Evolutionary conservation across 257 asterid species (phyloP).

Genomic region (Solanum chilense): DNA sequence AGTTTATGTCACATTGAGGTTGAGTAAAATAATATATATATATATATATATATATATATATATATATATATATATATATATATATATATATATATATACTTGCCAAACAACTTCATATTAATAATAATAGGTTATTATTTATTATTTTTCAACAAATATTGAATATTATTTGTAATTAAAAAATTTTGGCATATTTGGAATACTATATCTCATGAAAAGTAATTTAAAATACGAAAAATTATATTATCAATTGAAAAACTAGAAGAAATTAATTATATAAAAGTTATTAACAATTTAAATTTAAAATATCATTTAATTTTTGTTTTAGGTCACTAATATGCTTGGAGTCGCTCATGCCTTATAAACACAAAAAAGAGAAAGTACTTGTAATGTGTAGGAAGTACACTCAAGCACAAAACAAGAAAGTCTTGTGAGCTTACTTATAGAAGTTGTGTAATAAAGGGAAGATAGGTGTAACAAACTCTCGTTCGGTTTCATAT

Average conservation of each 20-base stretch:
- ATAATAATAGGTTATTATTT: too few species aligned
- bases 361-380: neutral
- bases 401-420: neutral
- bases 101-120: neutral
- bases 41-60: accelerated
- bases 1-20: neutral
- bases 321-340: accelerated
- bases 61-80: too few species aligned
- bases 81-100: accelerated
- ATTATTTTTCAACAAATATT: too few species aligned
- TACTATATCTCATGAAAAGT: too few species aligned
- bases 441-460: neutral
- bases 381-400: neutral
- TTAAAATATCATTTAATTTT: accelerated
- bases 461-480: neutral
- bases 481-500: neutral
- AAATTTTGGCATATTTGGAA: too few species aligned
- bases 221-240: too few species aligned
- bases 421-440: neutral
- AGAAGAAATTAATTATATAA: too few species aligned
- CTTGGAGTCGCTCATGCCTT: accelerated
- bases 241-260: too few species aligned
- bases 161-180: too few species aligned
- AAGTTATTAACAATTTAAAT: too few species aligned
- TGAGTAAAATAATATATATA: too few species aligned